Evolutionary conservation across 495 filamentous ascomycete species (phyloP), one percentile per base, ranked within the genome.

Genomic region (Halenospora varia): DNA sequence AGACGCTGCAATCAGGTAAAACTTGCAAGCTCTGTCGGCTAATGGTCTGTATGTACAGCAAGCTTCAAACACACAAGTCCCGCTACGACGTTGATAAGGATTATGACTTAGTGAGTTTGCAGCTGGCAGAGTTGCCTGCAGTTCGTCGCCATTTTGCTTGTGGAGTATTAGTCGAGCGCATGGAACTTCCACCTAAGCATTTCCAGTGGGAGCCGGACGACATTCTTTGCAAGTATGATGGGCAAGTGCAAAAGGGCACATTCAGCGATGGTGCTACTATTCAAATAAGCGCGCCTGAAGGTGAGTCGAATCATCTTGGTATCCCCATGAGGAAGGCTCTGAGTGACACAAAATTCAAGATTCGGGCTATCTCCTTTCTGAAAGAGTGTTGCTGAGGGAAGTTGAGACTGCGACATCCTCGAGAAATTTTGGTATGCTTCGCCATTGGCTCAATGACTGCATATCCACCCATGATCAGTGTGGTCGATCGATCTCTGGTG

Each of bases 11-110:
- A 47, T 47, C 44, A 18, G 44, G 44, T 47, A 47, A 23, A 23
- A 47, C 44, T 18, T 47, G 44, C 44, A 47, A 47, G 44, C 44
- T 47, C 17, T 47, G 44, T 47, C n/a, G 44, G 44, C 44, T 47
- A 23, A 47, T 47, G 20, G 44, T 47, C 17, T 47, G 44, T 47
- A 47, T 47, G 44, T 47, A 47, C 17, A 18, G 17, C 17, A 47
- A 47, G 44, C 44, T 47, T 18, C 44, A 47, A 23, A 47, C 20
- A 18, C n/a, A 47, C 17, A 47, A 23, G 17, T 23, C 44, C 20
- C 20, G 44, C 17, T 47, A 47, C 20, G 44, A 47, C n/a, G 44
- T 47, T 47, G 44, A 47, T 18, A 47, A 47, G 20, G 20, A 23
- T 23, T 47, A 47, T 47, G 44, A 47, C 44, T 18, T n/a, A 23